Conservation (phyloP, 1,284 basidiomycete species). For the Sanguinoderma infundibulare region DNA sequence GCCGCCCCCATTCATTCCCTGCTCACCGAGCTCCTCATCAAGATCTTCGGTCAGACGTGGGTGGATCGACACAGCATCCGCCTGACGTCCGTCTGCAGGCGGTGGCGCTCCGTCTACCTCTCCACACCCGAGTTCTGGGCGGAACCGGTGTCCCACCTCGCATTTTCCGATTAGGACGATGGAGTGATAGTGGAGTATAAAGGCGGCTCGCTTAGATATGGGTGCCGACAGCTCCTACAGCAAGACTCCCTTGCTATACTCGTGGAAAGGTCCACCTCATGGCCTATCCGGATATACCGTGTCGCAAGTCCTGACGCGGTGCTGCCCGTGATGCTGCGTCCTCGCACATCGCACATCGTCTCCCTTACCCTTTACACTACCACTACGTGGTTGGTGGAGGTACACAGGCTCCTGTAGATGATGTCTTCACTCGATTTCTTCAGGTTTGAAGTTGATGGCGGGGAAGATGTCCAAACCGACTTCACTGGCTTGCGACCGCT, state of each 20-base stretch:
- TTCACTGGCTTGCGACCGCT: not conserved
- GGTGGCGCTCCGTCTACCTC: not conserved
- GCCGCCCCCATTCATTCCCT: not conserved
- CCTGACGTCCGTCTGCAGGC: not conserved
- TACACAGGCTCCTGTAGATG: too few species aligned
- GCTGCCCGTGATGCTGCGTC: too few species aligned
- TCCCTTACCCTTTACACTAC: too few species aligned
- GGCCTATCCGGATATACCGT: too few species aligned
- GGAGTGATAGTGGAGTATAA: not conserved
- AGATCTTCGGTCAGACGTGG: not conserved
- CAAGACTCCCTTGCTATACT: too few species aligned
- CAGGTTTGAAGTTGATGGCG: not conserved
- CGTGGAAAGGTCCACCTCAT: too few species aligned
- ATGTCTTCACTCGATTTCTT: too few species aligned
- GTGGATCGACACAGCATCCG: not conserved
- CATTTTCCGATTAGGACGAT: not conserved
- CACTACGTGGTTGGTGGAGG: too few species aligned
- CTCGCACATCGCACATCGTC: too few species aligned
- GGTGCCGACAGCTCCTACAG: not conserved
- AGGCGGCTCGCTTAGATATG: not conserved
- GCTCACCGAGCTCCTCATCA: not conserved
- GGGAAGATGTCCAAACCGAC: not conserved
- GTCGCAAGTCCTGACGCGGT: too few species aligned
- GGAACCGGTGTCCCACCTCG: not conserved
- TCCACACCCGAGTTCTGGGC: not conserved